A percentile compares a stretch with the other conserved stretches of the same genome.
Conservation (phyloP, 129 eudicot genomes). For the Erigeron canadensis region DNA sequence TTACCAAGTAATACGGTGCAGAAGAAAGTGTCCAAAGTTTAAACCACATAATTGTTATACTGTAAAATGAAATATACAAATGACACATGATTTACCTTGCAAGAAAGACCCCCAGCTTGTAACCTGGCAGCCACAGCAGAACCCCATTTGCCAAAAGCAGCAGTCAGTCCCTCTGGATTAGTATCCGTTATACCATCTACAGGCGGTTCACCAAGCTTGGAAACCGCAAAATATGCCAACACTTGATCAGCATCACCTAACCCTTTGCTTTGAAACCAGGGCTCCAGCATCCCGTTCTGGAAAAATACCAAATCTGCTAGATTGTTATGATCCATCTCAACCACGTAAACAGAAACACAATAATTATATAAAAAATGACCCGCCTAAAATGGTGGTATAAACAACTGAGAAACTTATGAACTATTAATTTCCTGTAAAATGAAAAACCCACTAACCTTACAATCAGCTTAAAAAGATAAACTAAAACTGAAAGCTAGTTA, state of each 20-base stretch:
- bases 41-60: neutral
- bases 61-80: neutral
- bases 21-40: too few species aligned
- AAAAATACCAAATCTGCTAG: constrained; percentile 99
- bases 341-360: too few species aligned
- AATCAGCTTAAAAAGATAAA: too few species aligned
- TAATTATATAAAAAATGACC: neutral
- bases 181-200: constrained; percentile 87
- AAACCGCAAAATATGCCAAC: constrained; percentile 84
- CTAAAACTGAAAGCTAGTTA: too few species aligned
- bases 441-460: too few species aligned
- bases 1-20: too few species aligned
- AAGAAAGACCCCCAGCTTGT: constrained; percentile 81
- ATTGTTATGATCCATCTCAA: constrained; percentile 56
- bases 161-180: constrained; percentile 83
- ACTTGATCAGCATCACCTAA: constrained; percentile 80
- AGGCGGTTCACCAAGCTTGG: constrained; percentile 95
- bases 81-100: constrained; percentile 53
- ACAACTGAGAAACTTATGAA: too few species aligned
- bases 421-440: too few species aligned
- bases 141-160: constrained; percentile 83
- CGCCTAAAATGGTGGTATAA: neutral
- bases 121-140: constrained; percentile 86
- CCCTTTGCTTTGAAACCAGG: constrained; percentile 93
- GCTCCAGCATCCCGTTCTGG: constrained; percentile 99